Evolutionary conservation across 169 alveolate species (phyloP).

Genomic region (Eimeria necatrix): DNA sequence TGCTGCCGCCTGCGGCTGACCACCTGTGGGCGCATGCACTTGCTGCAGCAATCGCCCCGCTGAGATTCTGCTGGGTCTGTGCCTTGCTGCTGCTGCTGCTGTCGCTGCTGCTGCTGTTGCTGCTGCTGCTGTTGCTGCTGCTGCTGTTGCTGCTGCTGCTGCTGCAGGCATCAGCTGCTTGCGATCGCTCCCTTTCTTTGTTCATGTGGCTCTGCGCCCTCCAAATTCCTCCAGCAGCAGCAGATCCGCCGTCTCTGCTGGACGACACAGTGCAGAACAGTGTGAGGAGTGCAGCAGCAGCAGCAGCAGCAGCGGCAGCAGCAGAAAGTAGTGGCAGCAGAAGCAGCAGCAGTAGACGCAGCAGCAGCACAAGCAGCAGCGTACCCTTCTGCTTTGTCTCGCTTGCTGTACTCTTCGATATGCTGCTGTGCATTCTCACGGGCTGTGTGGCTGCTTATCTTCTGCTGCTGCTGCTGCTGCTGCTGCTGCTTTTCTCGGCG

Average conservation of each 20-base stretch:
- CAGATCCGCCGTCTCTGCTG: slow-evolving; percentile 30
- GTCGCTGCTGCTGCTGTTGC: background rate
- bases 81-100: background rate
- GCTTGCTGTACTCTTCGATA: no score
- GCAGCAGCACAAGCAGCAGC: background rate
- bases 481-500: slow-evolving; percentile 17
- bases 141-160: slow-evolving; percentile 42
- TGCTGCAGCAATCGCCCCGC: background rate
- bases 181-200: slow-evolving; percentile 18
- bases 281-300: slow-evolving; percentile 40
- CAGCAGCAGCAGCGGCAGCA: slow-evolving; percentile 34
- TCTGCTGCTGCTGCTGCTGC: slow-evolving; percentile 44
- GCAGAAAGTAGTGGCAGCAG: no score
- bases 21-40: background rate
- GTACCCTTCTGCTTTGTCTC: background rate
- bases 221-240: slow-evolving; percentile 40
- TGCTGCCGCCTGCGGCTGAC: background rate
- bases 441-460: no score
- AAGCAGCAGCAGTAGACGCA: no score
- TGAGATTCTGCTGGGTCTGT: background rate
- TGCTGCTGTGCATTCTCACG: no score
- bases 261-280: background rate
- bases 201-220: slow-evolving; percentile 18
- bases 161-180: slow-evolving; percentile 40
- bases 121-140: background rate